Percentiles rank a stretch among this genome's conserved stretches.
phyloP scores from a whole-genome alignment of 2,329 filamentous ascomycete species.

The Epichloe sylvatica region DNA sequence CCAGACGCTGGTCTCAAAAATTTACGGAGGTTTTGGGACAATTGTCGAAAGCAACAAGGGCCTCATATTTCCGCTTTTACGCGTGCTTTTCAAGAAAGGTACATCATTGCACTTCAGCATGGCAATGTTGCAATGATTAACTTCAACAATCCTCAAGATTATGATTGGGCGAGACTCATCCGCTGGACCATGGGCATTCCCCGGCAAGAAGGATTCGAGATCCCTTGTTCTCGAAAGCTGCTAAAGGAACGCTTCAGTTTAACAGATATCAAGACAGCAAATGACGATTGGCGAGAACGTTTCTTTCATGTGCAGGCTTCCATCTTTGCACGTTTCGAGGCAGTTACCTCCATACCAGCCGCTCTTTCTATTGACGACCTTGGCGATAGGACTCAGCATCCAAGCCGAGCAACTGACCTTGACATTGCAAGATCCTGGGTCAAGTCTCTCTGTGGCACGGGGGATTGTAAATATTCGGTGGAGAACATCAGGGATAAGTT shows the following conservation, averaged over 20 bases:
- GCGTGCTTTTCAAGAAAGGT: conserved; percentile 49
- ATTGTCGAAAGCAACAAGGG: conserved; percentile 35
- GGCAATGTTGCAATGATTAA: conserved; percentile 47
- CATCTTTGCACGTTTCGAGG: conserved; percentile 43
- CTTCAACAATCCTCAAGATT: conserved; percentile 46
- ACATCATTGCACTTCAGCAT: conserved; percentile 51
- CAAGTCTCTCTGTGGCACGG: conserved; percentile 42
- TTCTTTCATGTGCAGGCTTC: conserved; percentile 41
- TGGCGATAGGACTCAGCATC: background rate
- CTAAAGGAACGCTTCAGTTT: conserved; percentile 31
- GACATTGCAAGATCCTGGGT: conserved; percentile 44
- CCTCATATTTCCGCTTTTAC: conserved; percentile 40
- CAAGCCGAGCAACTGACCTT: conserved; percentile 16
- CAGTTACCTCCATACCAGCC: conserved; percentile 34
- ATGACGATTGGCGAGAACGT: conserved; percentile 39
- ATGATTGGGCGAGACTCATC: conserved; percentile 55
- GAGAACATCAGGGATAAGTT: conserved; percentile 37
- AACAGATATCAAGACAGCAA: conserved; percentile 18
- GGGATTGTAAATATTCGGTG: conserved; percentile 32
- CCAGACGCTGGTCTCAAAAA: conserved; percentile 36
- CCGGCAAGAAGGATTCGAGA: conserved; percentile 28
- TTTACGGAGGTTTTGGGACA: conserved; percentile 42
- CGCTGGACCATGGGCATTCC: conserved; percentile 49
- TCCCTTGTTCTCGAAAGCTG: conserved; percentile 33
- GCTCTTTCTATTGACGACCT: conserved; percentile 17